Percentiles rank a stretch among this genome's conserved stretches.
phyloP scores from a whole-genome alignment of 2,329 filamentous ascomycete species.

The Apiospora koreana region DNA sequence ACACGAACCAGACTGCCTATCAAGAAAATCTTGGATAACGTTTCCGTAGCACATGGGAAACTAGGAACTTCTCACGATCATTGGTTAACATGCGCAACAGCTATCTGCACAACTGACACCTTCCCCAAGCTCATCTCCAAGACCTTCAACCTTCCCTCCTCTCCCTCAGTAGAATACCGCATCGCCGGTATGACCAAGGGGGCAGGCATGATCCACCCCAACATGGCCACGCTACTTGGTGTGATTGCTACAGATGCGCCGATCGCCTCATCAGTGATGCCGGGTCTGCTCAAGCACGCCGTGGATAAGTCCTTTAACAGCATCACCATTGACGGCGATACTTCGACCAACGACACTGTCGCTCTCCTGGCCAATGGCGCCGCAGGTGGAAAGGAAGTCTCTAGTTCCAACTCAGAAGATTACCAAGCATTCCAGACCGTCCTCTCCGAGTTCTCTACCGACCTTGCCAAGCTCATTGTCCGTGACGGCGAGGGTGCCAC shows the following conservation, averaged over 20 bases:
- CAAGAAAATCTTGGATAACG: constrained; percentile 80
- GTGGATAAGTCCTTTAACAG: constrained; percentile 90
- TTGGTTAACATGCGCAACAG: constrained; percentile 84
- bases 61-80: constrained; percentile 77
- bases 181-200: constrained; percentile 97
- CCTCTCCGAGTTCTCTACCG: constrained; percentile 76
- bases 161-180: constrained; percentile 72
- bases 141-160: constrained; percentile 81
- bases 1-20: constrained; percentile 70
- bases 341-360: constrained; percentile 95
- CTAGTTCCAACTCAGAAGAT: constrained; percentile 56
- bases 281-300: constrained; percentile 69
- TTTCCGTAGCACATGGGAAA: constrained; percentile 72
- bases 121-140: constrained; percentile 93
- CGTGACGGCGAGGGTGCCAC: constrained; percentile 96
- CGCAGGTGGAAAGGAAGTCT: constrained; percentile 70
- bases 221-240: constrained; percentile 95
- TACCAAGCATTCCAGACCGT: constrained; percentile 71
- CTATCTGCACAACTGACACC: constrained; percentile 97
- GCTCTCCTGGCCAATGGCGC: constrained; percentile 95
- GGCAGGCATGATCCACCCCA: constrained; percentile 98
- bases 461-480: constrained; percentile 89
- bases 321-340: constrained; percentile 96
- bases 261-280: constrained; percentile 67
- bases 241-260: constrained; percentile 91